A percentile compares a stretch with the other conserved stretches of the same genome.
These are phyloP conservation scores for Penicillium mononematosum DNA, from an alignment of 495 filamentous ascomycete species.

Conservation along the genomic window DNA sequence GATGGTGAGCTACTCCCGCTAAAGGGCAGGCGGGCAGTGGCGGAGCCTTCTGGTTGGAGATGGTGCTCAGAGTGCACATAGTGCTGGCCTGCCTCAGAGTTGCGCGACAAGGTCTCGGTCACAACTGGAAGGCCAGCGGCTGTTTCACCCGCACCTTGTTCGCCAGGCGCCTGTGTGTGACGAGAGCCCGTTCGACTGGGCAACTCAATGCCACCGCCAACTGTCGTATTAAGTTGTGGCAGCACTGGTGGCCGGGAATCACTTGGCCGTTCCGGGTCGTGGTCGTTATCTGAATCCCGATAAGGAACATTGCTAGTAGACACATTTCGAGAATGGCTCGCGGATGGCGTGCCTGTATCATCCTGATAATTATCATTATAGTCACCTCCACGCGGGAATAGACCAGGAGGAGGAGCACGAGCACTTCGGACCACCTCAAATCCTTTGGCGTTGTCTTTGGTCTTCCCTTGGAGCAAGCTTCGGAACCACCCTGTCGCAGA, in stretches of 20 bases:
- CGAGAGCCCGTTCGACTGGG: slow-evolving; percentile 64
- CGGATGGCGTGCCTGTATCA: slow-evolving; percentile 44
- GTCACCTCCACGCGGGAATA: slow-evolving; percentile 34
- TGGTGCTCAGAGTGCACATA: slow-evolving; percentile 19
- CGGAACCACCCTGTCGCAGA: slow-evolving; percentile 88
- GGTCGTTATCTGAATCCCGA: slow-evolving; percentile 48
- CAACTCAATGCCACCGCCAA: slow-evolving; percentile 58
- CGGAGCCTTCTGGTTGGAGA: slow-evolving; percentile 34
- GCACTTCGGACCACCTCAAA: slow-evolving; percentile 94
- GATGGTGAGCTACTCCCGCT: slow-evolving; percentile 51
- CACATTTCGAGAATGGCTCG: slow-evolving; percentile 29
- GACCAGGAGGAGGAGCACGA: slow-evolving; percentile 54
- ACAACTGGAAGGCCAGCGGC: slow-evolving; percentile 23
- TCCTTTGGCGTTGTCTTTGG: slow-evolving; percentile 86
- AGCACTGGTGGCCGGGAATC: slow-evolving; percentile 50
- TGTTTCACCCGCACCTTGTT: slow-evolving; percentile 14
- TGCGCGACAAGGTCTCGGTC: slow-evolving; percentile 23
- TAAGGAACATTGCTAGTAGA: slow-evolving; percentile 43
- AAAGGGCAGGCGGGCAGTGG: slow-evolving; percentile 58
- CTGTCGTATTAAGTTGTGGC: slow-evolving; percentile 55
- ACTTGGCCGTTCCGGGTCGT: slow-evolving; percentile 11
- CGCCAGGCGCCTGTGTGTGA: slow-evolving; percentile 44
- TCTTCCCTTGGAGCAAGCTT: slow-evolving; percentile 73
- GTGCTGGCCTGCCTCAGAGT: slow-evolving; percentile 1
- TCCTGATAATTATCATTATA: slow-evolving; percentile 62